Base-by-base conservation (phyloP, 140 eudicot genomes). In the Eryngium alpinum region DNA sequence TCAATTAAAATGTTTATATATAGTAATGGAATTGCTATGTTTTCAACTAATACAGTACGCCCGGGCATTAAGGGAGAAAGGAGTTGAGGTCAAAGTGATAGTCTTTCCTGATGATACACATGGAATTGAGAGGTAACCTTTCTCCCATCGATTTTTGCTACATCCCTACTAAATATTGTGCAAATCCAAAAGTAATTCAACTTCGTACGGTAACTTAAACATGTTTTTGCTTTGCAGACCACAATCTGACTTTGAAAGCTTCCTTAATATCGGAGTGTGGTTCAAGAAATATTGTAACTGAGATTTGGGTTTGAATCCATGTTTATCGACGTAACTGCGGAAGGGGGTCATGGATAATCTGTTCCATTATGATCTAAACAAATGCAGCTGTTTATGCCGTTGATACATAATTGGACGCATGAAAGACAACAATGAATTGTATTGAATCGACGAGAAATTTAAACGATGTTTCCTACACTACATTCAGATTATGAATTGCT, bases 241-340 rank as follows among this genome's bases (percentile, higher is more conserved):
- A 6, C 99, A 95, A 84, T 91, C 99, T 19, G 99, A 95, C 80
- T 95, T 88, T 29, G 99, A 95, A 81, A 93, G 98, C 97, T 95
- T 88, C 79, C 92, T 95, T 28, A 95, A 95, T 57, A 88, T 92
- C 74, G 99, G 96, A 89, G 89, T 92, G 63, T 95, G 99, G 99
- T 95, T 95, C 90, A 95, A 91, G 80, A 93, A 93, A 87, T 90
- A 92, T 67, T 91, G 96, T 87, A 93, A 81, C 74, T 88, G 81
- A 77, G 76, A 57, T 56, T 25, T 52, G 62, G 59, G 34, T 9
- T 31, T 22, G 24, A 44, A 7, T 50, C 59, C 34, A 63, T 25
- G 15, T 27, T 63, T 63, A 63, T 24, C 7, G 46, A 38, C 7
- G 46, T 7, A 7, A 38, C 7, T 38, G 46, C 7, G 4, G 46